Evolutionary conservation across 2,329 filamentous ascomycete species (phyloP), one percentile per base, ranked within the genome.

Genomic region (Stagonosporopsis chrysanthemi): DNA sequence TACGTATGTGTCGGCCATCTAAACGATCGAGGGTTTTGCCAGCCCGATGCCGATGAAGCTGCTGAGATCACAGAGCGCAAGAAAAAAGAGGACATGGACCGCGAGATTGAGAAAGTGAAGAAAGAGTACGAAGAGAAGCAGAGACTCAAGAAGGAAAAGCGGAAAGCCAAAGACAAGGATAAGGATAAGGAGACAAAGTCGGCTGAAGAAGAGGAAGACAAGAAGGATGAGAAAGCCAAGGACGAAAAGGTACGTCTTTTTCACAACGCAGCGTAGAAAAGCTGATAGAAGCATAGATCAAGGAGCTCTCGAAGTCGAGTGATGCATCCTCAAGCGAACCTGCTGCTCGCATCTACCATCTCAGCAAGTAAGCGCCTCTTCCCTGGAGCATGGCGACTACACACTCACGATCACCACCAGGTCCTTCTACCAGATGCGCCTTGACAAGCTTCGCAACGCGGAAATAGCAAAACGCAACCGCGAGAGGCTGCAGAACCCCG

Each of bases 1-100:
- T 97, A 96, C 74, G 86, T 96, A 41, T 99, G 95, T 68, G 83
- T 88, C 6, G 82, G 84, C 29, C 95, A 99, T 76, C 80, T 98
- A 8, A 91, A 90, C 69, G 95, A 98, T 71, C 82, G 82, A 29
- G 86, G 89, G 38, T 98, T 97, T 75, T 94, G 90, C 71, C 82
- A 82, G 23, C 82, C 86, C 3, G 88, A 91, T 58, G 88, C 90
- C 58, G 82, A 90, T 58, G 90, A 93, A 69, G 84, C 87, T 49
- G 88, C 84, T 8, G 78, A 78, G 19, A 58, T 78, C 5, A 79
- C 62, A 81, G 88, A 58, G 69, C 85, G 70, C 83, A 88, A 75
- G 84, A 70, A 79, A 58, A 69, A 79, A 53, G 80, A 80, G 61
- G 81, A 81, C 40, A 67, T 82, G 33, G 79, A 82, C 36, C 71